Evolutionary conservation across 2,329 filamentous ascomycete genomes (phyloP), one percentile per base, ranked within the genome.

Genomic region (Ophiosphaerella herpotricha): DNA sequence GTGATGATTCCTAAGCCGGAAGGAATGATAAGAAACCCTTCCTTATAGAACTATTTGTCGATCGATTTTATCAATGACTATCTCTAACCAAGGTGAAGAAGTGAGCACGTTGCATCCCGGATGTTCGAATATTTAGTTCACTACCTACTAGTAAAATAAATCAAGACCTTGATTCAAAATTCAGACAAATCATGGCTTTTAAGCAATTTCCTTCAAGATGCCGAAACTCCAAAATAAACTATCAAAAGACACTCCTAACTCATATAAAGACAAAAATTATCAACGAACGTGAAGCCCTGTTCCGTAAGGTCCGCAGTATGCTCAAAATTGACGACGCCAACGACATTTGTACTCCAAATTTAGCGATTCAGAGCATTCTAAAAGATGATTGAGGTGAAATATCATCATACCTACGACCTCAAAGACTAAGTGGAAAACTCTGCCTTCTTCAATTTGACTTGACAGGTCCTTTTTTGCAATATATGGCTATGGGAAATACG

Each of bases 331-430:
- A 60, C 48, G 55, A 55, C 34, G 59, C 49, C 35, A 48, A 48
- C 6, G 56, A 57, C 45, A 49, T 57, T 38, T 50, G 57, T 34
- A 75, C 73, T 24, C 82, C 82, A 31, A 89, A 93, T 48, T 95
- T 95, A 70, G 90, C 95, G 74, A 80, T 92, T 50, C 87, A 87
- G 69, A 89, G 93, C 63, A 91, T 94, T 57, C 82, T 95, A 32
- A 81, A 89, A 12, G 90, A 89, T 50, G 94, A 95, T 77, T 94
- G 94, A 78, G 91, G 90, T 70, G 91, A 95, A 77, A 90, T 95
- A 73, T 89, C 86, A 92, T 74, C 86, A 94, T 71, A 94, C 94
- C 75, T 94, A 94, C 76, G 88, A 94, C 71, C 81, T 93, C 59
- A 85, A 87, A 66, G 90, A 94, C 70, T 90, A 94, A 73, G 90